Evolutionary conservation across 2,329 filamentous ascomycete species (phyloP), one percentile per base, ranked within the genome.

Genomic region (Fusarium irregulare): DNA sequence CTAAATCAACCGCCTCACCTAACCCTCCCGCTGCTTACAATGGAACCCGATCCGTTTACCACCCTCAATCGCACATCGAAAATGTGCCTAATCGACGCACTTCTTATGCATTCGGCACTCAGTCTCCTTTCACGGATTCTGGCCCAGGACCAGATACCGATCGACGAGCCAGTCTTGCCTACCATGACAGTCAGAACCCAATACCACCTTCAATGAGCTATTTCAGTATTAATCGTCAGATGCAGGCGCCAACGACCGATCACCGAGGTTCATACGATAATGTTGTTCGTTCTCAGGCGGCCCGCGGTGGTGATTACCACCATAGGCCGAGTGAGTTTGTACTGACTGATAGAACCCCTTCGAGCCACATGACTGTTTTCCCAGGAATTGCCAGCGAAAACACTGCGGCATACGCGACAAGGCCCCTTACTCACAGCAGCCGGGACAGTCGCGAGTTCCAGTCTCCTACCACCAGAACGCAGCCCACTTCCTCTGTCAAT

Each of bases 151-250:
- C 42, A 40, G 62, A 48, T 46, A 57, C 34, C 51, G 70, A 71
- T 47, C 65, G 70, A 56, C 72, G 65, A 51, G 45, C 58, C 47
- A 71, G 67, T 57, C 56, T 70, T 46, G 62, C 68, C 42, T 60
- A 72, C 46, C 47, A 65, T 72, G 60, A 74, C 56, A 74, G 72
- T 74, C 65, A 74, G 72, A 65, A 63, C 70, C 65, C 70, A 66
- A 49, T 40, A 51, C 40, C 41, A 60, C 60, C 65, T 58, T 58
- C 49, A 46, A 64, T 66, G 46, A 70, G 51, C 50, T 60, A 65
- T 34, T 30, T 50, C 47, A 58, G 41, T 73, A 60, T 72, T 74
- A 71, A 74, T 71, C 48, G 48, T 68, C 62, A 70, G 34, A 56
- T 54, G 37, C 70, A 74, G 72, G 72, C 61, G 51, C 64, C 65